Evolutionary conservation across 2,329 filamentous ascomycete species (phyloP).

Genomic region (Ascochyta fabae): DNA sequence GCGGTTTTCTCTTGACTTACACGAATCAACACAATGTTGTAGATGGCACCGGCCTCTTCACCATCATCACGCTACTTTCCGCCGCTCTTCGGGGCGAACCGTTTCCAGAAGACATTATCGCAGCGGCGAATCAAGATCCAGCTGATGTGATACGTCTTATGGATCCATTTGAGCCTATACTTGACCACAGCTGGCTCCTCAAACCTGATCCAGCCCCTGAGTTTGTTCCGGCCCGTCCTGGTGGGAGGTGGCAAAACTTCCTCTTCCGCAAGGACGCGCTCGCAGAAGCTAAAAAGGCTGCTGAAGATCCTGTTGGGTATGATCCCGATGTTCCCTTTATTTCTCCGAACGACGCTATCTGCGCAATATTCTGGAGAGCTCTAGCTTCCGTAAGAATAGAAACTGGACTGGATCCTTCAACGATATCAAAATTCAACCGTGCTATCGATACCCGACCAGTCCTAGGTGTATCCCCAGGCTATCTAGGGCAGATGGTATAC

Average conservation of each 20-base stretch:
- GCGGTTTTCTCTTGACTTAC: conserved; percentile 36
- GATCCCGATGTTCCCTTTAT: conserved; percentile 31
- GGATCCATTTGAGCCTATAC: conserved; percentile 20
- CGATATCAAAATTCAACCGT: conserved; percentile 34
- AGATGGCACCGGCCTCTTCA: conserved; percentile 36
- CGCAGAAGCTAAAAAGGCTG: conserved; percentile 21
- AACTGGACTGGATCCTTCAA: conserved; percentile 2
- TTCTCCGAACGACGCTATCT: conserved; percentile 42
- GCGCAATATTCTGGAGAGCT: conserved; percentile 46
- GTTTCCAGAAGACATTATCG: conserved; percentile 19
- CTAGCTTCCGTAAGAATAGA: conserved; percentile 34
- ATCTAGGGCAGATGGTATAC: conserved; percentile 41
- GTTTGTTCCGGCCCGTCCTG: conserved; percentile 10
- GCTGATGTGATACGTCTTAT: conserved; percentile 27
- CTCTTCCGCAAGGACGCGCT: conserved; percentile 22
- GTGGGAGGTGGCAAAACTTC: conserved; percentile 27
- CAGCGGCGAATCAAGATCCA: conserved; percentile 28
- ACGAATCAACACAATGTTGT: conserved; percentile 42
- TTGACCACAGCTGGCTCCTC: conserved; percentile 18
- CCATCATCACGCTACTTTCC: conserved; percentile 31
- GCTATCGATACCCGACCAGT: conserved; percentile 38
- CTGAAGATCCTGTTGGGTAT: conserved; percentile 22
- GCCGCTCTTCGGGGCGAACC: conserved; percentile 23
- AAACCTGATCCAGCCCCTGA: conserved; percentile 9
- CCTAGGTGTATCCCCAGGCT: conserved; percentile 28